Percentiles rank a stretch among this genome's conserved stretches.
Evolutionary conservation across 2,329 filamentous ascomycete genomes (phyloP).

Genomic region (Phyllosticta capitalensis): DNA sequence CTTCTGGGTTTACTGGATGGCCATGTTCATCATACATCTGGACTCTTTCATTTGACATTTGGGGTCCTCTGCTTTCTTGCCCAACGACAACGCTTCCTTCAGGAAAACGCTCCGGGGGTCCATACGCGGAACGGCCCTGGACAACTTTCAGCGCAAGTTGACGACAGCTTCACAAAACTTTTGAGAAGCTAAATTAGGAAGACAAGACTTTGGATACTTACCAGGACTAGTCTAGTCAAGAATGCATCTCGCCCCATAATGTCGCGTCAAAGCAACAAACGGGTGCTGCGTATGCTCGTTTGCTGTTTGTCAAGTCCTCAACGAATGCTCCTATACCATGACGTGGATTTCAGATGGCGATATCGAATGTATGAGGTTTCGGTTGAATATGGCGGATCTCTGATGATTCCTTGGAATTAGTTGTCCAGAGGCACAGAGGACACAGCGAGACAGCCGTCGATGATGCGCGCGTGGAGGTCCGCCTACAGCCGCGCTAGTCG

Average conservation of each 20-base stretch:
- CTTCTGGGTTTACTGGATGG: constrained; percentile 33
- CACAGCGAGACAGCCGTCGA: background rate
- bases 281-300: too few relatives aligned
- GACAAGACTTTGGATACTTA: background rate
- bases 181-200: background rate
- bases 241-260: constrained; percentile 11
- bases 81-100: constrained; percentile 3
- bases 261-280: background rate
- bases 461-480: background rate
- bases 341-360: too few relatives aligned
- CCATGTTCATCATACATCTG: constrained; percentile 35
- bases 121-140: constrained; percentile 34
- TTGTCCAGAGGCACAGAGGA: too few relatives aligned
- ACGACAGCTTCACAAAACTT: background rate
- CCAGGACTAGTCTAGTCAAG: constrained; percentile 10
- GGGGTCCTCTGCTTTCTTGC: background rate
- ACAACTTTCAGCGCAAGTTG: background rate
- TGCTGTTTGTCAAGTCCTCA: too few relatives aligned
- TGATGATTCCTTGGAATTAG: too few relatives aligned
- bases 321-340: too few relatives aligned
- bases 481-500: background rate
- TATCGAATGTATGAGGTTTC: too few relatives aligned
- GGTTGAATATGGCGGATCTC: too few relatives aligned
- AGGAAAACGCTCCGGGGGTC: constrained; percentile 19
- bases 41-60: background rate